A percentile compares a stretch with the other conserved stretches of the same genome.
Conservation (phyloP, 2,329 filamentous ascomycete species). For the Ceratocystis huliohia region DNA sequence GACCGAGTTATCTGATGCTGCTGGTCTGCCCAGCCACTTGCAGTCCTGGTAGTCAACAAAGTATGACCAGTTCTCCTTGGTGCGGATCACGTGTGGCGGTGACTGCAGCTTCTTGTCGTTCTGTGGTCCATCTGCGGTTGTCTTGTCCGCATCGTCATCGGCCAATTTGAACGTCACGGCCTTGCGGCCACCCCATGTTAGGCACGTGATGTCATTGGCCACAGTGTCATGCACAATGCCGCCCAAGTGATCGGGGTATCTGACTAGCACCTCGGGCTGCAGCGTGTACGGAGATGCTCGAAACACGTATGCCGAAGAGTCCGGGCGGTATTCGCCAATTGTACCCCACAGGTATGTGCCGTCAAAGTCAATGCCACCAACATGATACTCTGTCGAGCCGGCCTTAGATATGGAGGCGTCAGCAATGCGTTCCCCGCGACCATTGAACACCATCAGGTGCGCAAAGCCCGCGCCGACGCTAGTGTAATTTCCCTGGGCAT, state of each 20-base stretch:
- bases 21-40: constrained; percentile 36
- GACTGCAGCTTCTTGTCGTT: not conserved
- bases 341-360: constrained; percentile 36
- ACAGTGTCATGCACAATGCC: constrained; percentile 33
- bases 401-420: constrained; percentile 33
- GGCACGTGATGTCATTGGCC: constrained; percentile 29
- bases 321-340: constrained; percentile 36
- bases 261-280: constrained; percentile 28
- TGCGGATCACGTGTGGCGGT: constrained; percentile 19
- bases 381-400: constrained; percentile 34
- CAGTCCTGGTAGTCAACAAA: constrained; percentile 41
- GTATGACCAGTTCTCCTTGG: constrained; percentile 31
- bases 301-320: constrained; percentile 34
- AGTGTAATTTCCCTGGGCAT: constrained; percentile 41
- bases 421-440: constrained; percentile 31
- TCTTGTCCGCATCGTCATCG: not conserved
- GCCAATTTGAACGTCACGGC: constrained; percentile 30
- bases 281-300: constrained; percentile 30
- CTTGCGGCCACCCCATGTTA: constrained; percentile 37
- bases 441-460: constrained; percentile 35
- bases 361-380: constrained; percentile 38
- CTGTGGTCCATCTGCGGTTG: not conserved
- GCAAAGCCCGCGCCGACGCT: constrained; percentile 34
- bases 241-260: constrained; percentile 34
- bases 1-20: constrained; percentile 29